Base-by-base conservation (phyloP, 1,284 basidiomycete genomes). In the Pseudozyma flocculosa region DNA sequence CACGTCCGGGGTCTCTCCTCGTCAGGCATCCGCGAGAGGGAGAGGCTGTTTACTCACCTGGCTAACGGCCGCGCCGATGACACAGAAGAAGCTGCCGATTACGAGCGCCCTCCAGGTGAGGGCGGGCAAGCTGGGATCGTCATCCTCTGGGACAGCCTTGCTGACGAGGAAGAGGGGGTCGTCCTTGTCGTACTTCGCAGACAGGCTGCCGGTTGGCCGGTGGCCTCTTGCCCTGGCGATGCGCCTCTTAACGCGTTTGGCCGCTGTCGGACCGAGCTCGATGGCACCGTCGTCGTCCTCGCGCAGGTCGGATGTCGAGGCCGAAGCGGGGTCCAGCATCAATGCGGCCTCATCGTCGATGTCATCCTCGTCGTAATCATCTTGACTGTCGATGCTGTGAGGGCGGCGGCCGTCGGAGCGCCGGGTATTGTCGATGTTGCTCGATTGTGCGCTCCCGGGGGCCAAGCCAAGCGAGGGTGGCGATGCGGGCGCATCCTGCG, bases 21-120 rank as follows among this genome's bases (percentile, higher is more conserved):
- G 7, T 5, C 29, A 7, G 29, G 29, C 5, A 29, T 5, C 29
- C 29, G 29, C 7, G 29, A 13, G 7, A 29, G 29, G 29, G 29
- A 29, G 29, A 5, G 29, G 29, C 5, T 5, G 29, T 29, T 29
- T 5, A 34, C 32, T 11, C 15, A 34, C 69, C 61, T 79, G 79
- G 2, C 77, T 78, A 4, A 80, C 78, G 14, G 79, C 78, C 11
- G 83, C 83, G 7, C 84, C 84, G 1, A 84, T 65, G 15, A 82
- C 61, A 54, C 83, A 83, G 66, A 85, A 82, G 38, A 81, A 57
- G 2, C 73, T 76, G 1, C 84, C 84, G n/a, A 84, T 78, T 5
- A 83, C 17, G 4, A 83, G 54, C 3, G 81, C 82, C 24, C 83
- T 75, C 32, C 83, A 73, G 0, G 83, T 84, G 4, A 84, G 68